Conservation (phyloP, 495 filamentous ascomycete genomes). For the Beverwykella pulmonaria region DNA sequence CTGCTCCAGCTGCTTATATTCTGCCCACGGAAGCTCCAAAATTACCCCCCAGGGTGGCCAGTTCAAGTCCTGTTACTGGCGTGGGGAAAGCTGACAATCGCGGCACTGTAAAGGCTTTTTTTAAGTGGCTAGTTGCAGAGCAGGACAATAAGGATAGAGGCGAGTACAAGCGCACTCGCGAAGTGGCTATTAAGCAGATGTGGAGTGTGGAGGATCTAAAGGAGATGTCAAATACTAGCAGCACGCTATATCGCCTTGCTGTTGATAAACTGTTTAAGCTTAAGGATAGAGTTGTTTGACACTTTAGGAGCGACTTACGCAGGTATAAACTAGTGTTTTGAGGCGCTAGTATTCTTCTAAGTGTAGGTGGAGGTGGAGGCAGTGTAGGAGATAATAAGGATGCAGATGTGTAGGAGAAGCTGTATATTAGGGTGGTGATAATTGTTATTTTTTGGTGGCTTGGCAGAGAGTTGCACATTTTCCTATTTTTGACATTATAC, state of each 20-base stretch:
- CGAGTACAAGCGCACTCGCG: background rate
- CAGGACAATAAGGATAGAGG: background rate
- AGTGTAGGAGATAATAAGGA: background rate
- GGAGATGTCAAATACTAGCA: background rate
- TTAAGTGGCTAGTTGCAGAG: background rate
- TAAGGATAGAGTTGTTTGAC: constrained; percentile 2
- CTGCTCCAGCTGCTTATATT: too few relatives aligned
- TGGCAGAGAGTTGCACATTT: too few relatives aligned
- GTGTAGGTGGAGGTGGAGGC: background rate
- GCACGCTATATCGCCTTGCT: background rate
- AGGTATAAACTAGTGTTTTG: background rate
- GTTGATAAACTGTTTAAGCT: background rate
- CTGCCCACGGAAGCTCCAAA: too few relatives aligned
- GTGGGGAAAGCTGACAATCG: too few relatives aligned
- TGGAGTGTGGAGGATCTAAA: background rate
- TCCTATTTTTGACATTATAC: too few relatives aligned
- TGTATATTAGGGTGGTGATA: too few relatives aligned
- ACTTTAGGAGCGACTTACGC: background rate
- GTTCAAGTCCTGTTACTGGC: too few relatives aligned
- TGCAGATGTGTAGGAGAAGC: background rate
- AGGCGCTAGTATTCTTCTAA: background rate
- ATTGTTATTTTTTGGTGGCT: too few relatives aligned
- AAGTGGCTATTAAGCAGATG: background rate
- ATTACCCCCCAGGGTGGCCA: too few relatives aligned
- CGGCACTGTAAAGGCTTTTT: background rate